These are phyloP conservation scores for Microglena sp. DNA, from an alignment of 139 green algal genomes.

Conservation along the genomic window DNA sequence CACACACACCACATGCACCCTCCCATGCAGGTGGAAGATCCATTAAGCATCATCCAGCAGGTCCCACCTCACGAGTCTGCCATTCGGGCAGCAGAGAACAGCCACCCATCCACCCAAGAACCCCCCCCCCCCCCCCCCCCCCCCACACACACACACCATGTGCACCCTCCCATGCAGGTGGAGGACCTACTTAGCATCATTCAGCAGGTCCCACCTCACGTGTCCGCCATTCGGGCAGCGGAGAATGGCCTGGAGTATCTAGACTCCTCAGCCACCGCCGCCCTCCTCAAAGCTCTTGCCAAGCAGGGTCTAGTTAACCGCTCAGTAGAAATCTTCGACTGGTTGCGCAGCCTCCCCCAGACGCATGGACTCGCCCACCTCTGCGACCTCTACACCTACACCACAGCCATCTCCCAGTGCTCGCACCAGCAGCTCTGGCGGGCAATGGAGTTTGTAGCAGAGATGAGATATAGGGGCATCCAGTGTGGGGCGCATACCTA, in stretches of 20 bases:
- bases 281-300: conserved; percentile 77
- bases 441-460: conserved; percentile 56
- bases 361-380: conserved; percentile 49
- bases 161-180: too few species aligned
- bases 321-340: conserved; percentile 76
- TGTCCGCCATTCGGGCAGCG: neutral
- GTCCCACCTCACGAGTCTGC: too few species aligned
- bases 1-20: too few species aligned
- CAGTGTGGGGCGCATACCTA: conserved; percentile 62
- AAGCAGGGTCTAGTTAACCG: conserved; percentile 44
- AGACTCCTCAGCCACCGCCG: conserved; percentile 60
- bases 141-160: too few species aligned
- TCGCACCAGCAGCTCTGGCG: conserved; percentile 50
- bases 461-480: conserved; percentile 51
- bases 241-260: conserved; percentile 56
- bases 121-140: too few species aligned
- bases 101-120: too few species aligned
- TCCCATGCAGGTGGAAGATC: too few species aligned
- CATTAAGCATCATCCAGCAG: too few species aligned
- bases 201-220: too few species aligned
- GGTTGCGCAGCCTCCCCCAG: conserved; percentile 49
- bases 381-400: conserved; percentile 85
- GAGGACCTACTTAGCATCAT: too few species aligned
- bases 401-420: conserved; percentile 56
- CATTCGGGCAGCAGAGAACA: too few species aligned